Base-by-base conservation (phyloP, 768 basidiomycete species). In the Suillus subaureus region DNA sequence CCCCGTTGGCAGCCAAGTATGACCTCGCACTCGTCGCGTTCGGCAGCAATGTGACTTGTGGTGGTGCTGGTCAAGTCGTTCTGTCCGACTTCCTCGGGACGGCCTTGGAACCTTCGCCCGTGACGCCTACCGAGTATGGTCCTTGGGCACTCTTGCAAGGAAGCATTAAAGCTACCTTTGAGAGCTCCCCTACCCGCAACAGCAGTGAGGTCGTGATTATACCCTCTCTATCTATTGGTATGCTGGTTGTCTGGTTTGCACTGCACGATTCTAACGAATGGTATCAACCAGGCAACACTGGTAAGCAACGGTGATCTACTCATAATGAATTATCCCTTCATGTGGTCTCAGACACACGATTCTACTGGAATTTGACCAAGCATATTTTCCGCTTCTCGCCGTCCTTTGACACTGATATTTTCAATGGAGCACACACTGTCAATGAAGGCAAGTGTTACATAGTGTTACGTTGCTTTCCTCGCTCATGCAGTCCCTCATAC, bases 31-130 rank as follows among this genome's bases (percentile, higher is more conserved):
- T 85, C 69, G 78, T 72, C 37, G 85, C 89, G 12, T 91, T 91
- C 66, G 89, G 86, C 0, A 72, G 71, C 6, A 70, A 64, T 56
- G 69, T 86, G 11, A 75, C 78, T 13, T 70, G 73, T 42, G 74
- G 73, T 28, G 71, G 77, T 8, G 75, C 81, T 2, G 88, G 89
- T 9, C 77, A 77, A 2, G 72, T 91, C 26, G 78, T 75, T 3
- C 75, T 91, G 26, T 81, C 73, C 23, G 81, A 87, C 67, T 83
- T 84, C 4, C 86, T 77, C 67, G 75, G 74, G 15, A 79, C 79
- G 11, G 83, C 80, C 5, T 76, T 90, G 18, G 87, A 90, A 63
- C 90, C 89, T 28, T 89, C 91, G 2, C 89, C 89, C 0, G 76
- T 88, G 31, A 85, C 89, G 11, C 87, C 71, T 21, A 39, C 51